phyloP scores from a whole-genome alignment of 2,329 filamentous ascomycete species.

The Dothidotthia symphoricarpi region DNA sequence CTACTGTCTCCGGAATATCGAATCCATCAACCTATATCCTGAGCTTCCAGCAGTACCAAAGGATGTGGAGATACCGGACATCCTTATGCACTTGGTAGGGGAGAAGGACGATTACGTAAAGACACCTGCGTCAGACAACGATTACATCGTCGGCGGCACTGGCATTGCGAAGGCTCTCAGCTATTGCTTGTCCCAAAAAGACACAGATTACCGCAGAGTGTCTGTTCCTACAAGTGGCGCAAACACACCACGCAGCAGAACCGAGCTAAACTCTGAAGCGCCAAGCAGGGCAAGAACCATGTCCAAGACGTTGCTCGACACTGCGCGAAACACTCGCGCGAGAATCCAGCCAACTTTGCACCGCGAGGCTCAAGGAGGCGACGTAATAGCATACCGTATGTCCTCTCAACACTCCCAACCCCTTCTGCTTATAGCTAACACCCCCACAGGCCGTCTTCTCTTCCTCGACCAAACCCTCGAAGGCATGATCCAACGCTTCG shows the following conservation, averaged over 20 bases:
- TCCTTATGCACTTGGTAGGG: constrained; percentile 83
- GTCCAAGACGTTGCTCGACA: constrained; percentile 83
- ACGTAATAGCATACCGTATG: constrained; percentile 77
- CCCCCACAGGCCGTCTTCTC: constrained; percentile 62
- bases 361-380: constrained; percentile 67
- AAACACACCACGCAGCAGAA: constrained; percentile 51
- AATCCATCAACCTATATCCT: constrained; percentile 68
- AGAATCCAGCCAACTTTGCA: constrained; percentile 80
- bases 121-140: constrained; percentile 73
- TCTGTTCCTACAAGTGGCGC: constrained; percentile 51
- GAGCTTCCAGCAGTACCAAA: constrained; percentile 51
- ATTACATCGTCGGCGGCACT: constrained; percentile 94
- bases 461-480: constrained; percentile 88
- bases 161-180: constrained; percentile 92
- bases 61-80: constrained; percentile 69
- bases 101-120: constrained; percentile 56
- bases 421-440: constrained; percentile 16
- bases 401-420: constrained; percentile 15
- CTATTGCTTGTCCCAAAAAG: constrained; percentile 83
- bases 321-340: constrained; percentile 82
- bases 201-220: constrained; percentile 52
- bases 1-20: constrained; percentile 89
- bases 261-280: constrained; percentile 17
- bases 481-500: constrained; percentile 91
- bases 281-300: constrained; percentile 62